phyloP scores from a whole-genome alignment of 108 stramenopile species.

The Nitzschia putrida region DNA sequence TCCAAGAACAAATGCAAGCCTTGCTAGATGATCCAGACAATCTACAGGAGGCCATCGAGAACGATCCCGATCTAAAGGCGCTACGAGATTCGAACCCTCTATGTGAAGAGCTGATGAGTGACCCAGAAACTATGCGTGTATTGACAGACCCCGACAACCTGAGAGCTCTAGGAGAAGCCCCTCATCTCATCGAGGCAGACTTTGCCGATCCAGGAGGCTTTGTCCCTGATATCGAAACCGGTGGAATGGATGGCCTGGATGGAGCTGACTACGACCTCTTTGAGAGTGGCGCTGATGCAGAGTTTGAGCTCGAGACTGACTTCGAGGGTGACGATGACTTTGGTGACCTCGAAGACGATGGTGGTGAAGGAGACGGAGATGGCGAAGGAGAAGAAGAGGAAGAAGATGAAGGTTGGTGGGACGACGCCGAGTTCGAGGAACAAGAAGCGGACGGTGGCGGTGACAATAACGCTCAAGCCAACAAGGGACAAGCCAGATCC shows the following conservation, averaged over 20 bases:
- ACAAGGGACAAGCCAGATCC: constrained; percentile 15
- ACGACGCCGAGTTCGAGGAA: constrained; percentile 32
- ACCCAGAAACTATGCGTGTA: constrained; percentile 60
- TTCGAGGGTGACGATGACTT: constrained; percentile 12
- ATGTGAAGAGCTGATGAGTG: constrained; percentile 50
- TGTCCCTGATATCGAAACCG: constrained; percentile 30
- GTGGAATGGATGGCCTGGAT: constrained; percentile 21
- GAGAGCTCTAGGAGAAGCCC: constrained; percentile 51
- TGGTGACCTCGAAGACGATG: constrained; percentile 14
- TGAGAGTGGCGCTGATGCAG: constrained; percentile 23
- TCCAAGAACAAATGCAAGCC: constrained; percentile 49
- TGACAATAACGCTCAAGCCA: constrained; percentile 5
- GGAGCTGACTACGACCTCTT: constrained; percentile 19
- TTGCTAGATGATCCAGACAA: constrained; percentile 56
- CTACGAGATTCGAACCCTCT: constrained; percentile 53
- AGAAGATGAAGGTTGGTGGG: constrained; percentile 26
- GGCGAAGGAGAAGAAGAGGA: constrained; percentile 22
- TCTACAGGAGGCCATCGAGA: constrained; percentile 54
- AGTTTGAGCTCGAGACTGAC: background rate
- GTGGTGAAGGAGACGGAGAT: constrained; percentile 16
- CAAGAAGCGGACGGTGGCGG: constrained; percentile 19
- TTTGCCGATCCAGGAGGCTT: constrained; percentile 46
- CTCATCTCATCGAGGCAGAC: constrained; percentile 48
- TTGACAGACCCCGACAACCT: constrained; percentile 60
- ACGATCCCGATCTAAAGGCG: constrained; percentile 40